Evolutionary conservation across 1,284 basidiomycete species (phyloP), one percentile per base, ranked within the genome.

Genomic region (Naganishia liquefaciens): DNA sequence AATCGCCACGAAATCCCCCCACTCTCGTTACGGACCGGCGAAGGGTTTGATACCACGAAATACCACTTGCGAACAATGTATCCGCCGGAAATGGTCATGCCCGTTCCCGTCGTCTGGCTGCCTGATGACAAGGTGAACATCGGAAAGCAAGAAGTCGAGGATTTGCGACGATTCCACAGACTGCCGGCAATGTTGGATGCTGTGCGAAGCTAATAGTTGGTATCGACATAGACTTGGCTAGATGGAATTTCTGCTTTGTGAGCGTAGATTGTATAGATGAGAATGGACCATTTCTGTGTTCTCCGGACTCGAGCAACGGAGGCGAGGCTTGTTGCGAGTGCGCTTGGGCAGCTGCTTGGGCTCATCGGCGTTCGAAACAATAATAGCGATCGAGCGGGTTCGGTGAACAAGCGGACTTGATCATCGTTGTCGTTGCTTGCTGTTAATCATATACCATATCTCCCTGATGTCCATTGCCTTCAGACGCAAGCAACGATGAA

Each of bases 51-150:
- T 0, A 87, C 88, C 74, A 87, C 88, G 67, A 86, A 86, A 19
- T 86, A 87, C 71, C 87, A 89, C 70, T 86, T 88, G 83, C 82
- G 84, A 9, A 85, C 91, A 66, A 78, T 92, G 46, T 91, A 91
- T 74, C 88, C 89, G 2, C 88, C 89, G 2, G 88, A 89, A 74
- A 81, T 91, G 44, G 83, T 89, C 65, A 87, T 87, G 5, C 87
- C 88, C 10, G 79, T 83, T 9, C 89, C 89, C 0, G 85, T 87
- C 55, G 88, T 92, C 53, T 91, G 89, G 89, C 81, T 91, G 9
- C 87, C 88, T 0, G 85, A 87, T 73, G 89, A 90, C 73, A 80
- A 81, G 2, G 84, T 85, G 21, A 87, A 87, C 21, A 85, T 90
- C 27, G 87, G 71, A 17, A 61, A 69, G 54, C 62, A 51, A 17